Conservation (phyloP, 176 grass and related monocot species). For the Tillandsia fasciculata region DNA sequence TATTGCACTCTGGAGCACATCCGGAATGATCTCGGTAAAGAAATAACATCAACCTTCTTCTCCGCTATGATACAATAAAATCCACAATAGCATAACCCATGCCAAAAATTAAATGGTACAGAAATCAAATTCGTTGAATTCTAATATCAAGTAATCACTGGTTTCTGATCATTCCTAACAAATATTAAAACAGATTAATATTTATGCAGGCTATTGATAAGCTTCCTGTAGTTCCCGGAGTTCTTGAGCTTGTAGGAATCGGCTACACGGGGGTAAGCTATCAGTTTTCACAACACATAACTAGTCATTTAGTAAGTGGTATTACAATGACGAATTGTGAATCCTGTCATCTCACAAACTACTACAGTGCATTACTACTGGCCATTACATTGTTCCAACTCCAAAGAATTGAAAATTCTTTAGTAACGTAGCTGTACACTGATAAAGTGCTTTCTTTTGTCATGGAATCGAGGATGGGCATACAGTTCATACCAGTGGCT, state of each 20-base stretch:
- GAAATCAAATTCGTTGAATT: background rate
- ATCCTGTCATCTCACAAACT: too few species aligned
- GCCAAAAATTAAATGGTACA: background rate
- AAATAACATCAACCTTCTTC: background rate
- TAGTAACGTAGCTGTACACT: too few species aligned
- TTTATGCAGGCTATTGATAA: slow-evolving; percentile 69
- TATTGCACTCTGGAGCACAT: slow-evolving; percentile 71
- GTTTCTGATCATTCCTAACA: background rate
- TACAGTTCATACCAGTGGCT: too few species aligned
- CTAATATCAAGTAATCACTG: background rate
- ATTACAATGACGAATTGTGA: too few species aligned
- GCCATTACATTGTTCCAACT: too few species aligned
- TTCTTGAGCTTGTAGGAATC: slow-evolving; percentile 78
- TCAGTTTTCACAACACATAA: background rate
- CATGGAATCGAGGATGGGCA: too few species aligned
- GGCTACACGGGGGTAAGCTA: slow-evolving; percentile 74
- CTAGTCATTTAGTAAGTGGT: background rate
- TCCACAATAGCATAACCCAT: background rate
- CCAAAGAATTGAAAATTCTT: too few species aligned
- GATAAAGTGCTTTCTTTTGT: too few species aligned
- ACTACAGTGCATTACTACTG: too few species aligned
- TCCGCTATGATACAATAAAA: background rate
- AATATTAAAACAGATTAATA: background rate
- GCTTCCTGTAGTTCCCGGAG: slow-evolving; percentile 74
- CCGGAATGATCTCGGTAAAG: slow-evolving; percentile 63